These are phyloP conservation scores for Boletus patriciae DNA, from an alignment of 768 basidiomycete genomes.

Conservation along the genomic window DNA sequence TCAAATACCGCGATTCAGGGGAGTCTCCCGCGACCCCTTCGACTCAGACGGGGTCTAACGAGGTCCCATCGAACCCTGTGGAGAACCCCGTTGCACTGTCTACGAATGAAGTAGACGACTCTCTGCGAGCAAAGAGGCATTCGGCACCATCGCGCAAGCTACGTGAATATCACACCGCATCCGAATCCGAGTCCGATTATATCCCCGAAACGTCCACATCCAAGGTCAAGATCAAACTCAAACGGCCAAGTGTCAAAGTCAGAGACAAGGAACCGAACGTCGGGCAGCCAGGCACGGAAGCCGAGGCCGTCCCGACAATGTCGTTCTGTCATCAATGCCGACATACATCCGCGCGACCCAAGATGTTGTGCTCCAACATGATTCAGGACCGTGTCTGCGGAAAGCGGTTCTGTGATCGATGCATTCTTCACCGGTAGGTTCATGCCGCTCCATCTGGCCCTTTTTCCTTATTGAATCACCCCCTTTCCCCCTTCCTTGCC, in stretches of 20 bases:
- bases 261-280: neutral
- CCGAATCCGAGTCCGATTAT: slow-evolving; percentile 17
- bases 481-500: neutral
- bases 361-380: slow-evolving; percentile 37
- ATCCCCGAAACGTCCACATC: slow-evolving; percentile 8
- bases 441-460: neutral
- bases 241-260: neutral
- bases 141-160: slow-evolving; percentile 20
- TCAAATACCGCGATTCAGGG: slow-evolving; percentile 30
- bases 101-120: neutral
- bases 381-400: slow-evolving; percentile 25
- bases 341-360: slow-evolving; percentile 24
- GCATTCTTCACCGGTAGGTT: slow-evolving; percentile 35
- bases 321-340: slow-evolving; percentile 42
- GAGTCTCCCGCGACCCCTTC: neutral
- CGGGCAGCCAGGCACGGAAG: neutral
- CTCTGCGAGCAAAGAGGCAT: slow-evolving; percentile 1
- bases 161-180: neutral
- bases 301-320: neutral
- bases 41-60: neutral
- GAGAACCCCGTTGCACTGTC: neutral
- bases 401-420: slow-evolving; percentile 37
- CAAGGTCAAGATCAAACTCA: slow-evolving; percentile 7
- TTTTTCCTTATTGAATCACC: slow-evolving; percentile 3
- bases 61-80: neutral